Conservation (phyloP, 257 asterid genomes). For the Solanum habrochaites region DNA sequence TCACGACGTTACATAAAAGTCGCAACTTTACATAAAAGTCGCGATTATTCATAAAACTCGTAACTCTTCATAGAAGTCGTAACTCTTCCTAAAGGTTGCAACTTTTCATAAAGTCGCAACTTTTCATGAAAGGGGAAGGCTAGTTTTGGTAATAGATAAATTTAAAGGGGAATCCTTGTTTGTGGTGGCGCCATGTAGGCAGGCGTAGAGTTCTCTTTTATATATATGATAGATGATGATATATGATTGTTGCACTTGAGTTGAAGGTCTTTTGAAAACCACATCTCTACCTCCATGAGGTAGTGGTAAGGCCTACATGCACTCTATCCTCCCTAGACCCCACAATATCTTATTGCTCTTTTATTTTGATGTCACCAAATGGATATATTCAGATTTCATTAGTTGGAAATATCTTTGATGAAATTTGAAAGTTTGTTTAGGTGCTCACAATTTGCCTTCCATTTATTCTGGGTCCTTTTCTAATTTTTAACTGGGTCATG, state of each 20-base stretch:
- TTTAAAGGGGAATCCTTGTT: no score
- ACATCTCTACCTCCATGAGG: not conserved
- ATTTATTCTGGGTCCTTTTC: not conserved
- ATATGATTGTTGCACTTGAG: not conserved
- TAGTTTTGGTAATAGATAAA: no score
- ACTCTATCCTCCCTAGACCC: not conserved
- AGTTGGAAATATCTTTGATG: not conserved
- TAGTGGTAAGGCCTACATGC: not conserved
- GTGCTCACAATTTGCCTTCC: not conserved
- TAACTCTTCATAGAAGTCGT: no score
- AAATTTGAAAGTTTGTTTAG: not conserved
- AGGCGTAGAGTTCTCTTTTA: no score
- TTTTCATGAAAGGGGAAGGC: no score
- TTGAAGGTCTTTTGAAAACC: not conserved
- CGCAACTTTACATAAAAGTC: no score
- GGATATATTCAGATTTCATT: not conserved
- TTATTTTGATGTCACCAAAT: not conserved
- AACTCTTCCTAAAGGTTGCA: no score
- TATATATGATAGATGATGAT: no score
- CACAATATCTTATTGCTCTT: not conserved
- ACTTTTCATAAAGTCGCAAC: no score
- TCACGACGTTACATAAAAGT: no score
- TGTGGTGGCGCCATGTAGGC: no score
- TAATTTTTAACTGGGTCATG: not conserved
- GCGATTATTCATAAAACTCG: no score